These are phyloP conservation scores for Aspergillus hiratsukae DNA, from an alignment of 2,329 filamentous ascomycete genomes.

Conservation along the genomic window DNA sequence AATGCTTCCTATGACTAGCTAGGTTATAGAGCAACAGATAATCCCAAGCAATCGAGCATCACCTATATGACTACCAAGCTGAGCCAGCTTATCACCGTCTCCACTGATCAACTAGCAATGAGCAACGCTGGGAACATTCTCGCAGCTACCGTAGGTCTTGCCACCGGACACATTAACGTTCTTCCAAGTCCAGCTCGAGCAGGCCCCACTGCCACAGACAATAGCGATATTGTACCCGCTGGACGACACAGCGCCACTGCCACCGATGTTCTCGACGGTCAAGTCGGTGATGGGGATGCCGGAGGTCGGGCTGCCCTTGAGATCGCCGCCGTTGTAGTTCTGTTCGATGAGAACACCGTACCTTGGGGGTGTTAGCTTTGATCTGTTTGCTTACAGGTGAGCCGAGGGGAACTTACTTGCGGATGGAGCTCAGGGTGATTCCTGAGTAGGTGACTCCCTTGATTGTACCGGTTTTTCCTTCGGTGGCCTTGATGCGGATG, in stretches of 20 bases:
- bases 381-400: neutral
- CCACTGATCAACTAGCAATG: slow-evolving; percentile 21
- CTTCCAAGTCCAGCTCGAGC: slow-evolving; percentile 47
- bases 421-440: slow-evolving; percentile 49
- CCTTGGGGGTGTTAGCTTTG: neutral
- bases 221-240: slow-evolving; percentile 46
- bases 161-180: slow-evolving; percentile 50
- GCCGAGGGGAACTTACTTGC: slow-evolving; percentile 22
- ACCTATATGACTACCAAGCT: too few species aligned
- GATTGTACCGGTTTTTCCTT: slow-evolving; percentile 50
- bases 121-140: slow-evolving; percentile 36
- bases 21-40: neutral
- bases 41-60: too few species aligned
- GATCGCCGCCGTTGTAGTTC: slow-evolving; percentile 49
- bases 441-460: slow-evolving; percentile 49
- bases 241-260: slow-evolving; percentile 28
- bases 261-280: slow-evolving; percentile 32
- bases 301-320: slow-evolving; percentile 12
- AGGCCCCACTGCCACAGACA: slow-evolving; percentile 50
- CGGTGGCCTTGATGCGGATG: slow-evolving; percentile 47
- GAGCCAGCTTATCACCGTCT: neutral
- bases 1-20: neutral
- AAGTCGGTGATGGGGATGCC: slow-evolving; percentile 36
- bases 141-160: slow-evolving; percentile 39
- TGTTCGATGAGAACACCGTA: slow-evolving; percentile 53